These are phyloP conservation scores for Cladosporium sp. DNA, from an alignment of 2,329 filamentous ascomycete genomes.

Conservation along the genomic window DNA sequence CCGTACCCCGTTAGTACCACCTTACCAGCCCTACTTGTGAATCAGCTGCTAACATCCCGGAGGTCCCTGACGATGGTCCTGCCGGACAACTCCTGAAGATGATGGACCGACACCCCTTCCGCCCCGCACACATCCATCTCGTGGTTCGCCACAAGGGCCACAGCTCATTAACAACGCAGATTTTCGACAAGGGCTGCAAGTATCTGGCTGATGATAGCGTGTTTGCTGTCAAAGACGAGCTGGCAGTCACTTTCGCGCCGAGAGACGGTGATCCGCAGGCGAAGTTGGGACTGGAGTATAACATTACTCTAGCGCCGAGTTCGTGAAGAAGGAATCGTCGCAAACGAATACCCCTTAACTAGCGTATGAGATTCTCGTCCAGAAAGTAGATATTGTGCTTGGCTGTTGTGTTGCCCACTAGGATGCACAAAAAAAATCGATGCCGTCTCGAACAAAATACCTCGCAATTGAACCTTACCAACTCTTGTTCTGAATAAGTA, in stretches of 20 bases:
- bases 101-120: conserved; percentile 61
- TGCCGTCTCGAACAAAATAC: background rate
- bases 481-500: background rate
- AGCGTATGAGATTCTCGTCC: background rate
- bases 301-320: conserved; percentile 22
- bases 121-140: conserved; percentile 64
- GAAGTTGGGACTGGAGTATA: conserved; percentile 24
- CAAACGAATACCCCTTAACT: background rate
- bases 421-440: background rate
- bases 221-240: conserved; percentile 60
- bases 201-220: conserved; percentile 62
- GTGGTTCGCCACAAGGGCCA: conserved; percentile 57
- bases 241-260: conserved; percentile 59
- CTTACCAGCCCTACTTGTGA: background rate
- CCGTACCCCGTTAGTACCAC: conserved; percentile 46
- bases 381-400: background rate
- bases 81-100: conserved; percentile 59
- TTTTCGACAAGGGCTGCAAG: conserved; percentile 68
- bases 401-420: background rate
- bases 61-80: conserved; percentile 55
- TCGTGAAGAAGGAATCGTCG: background rate
- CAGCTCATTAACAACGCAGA: conserved; percentile 72
- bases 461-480: background rate
- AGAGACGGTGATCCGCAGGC: conserved; percentile 49
- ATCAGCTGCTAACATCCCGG: background rate